A percentile compares a stretch with the other conserved stretches of the same genome.
Conservation (phyloP, 768 basidiomycete genomes). For the Strobilomyces echinocephalus region DNA sequence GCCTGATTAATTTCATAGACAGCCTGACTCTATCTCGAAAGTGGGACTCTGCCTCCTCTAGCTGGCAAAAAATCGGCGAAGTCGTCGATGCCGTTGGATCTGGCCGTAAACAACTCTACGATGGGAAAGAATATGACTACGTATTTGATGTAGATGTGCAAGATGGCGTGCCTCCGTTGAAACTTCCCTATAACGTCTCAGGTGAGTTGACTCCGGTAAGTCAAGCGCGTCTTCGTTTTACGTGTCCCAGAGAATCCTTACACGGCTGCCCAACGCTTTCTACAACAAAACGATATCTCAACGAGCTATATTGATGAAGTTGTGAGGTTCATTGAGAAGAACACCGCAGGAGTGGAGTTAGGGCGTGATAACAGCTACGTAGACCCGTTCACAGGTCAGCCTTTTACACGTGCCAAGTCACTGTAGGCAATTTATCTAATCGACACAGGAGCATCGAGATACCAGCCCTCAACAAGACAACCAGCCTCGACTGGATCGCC, state of each 20-base stretch:
- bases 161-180: conserved; percentile 88
- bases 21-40: conserved; percentile 29
- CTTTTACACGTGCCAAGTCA: not conserved
- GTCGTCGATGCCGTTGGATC: conserved; percentile 93
- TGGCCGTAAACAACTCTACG: conserved; percentile 83
- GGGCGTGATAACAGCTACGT: conserved; percentile 58
- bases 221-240: not conserved
- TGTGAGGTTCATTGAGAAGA: conserved; percentile 90
- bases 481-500: conserved; percentile 27
- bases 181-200: conserved; percentile 87
- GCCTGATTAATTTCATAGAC: not conserved
- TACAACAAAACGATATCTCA: conserved; percentile 79
- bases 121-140: conserved; percentile 96
- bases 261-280: conserved; percentile 82
- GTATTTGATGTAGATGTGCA: conserved; percentile 98
- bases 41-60: conserved; percentile 70
- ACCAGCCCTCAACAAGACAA: conserved; percentile 42
- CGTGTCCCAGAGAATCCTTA: conserved; percentile 76
- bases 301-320: conserved; percentile 82
- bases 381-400: conserved; percentile 86
- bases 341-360: conserved; percentile 72
- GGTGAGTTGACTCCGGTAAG: conserved; percentile 42
- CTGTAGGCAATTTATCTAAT: not conserved
- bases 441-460: conserved; percentile 57
- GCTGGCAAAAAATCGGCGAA: conserved; percentile 93